A percentile compares a stretch with the other conserved stretches of the same genome.
phyloP scores from a whole-genome alignment of 169 alveolate genomes.

The Plasmodium gaboni region DNA sequence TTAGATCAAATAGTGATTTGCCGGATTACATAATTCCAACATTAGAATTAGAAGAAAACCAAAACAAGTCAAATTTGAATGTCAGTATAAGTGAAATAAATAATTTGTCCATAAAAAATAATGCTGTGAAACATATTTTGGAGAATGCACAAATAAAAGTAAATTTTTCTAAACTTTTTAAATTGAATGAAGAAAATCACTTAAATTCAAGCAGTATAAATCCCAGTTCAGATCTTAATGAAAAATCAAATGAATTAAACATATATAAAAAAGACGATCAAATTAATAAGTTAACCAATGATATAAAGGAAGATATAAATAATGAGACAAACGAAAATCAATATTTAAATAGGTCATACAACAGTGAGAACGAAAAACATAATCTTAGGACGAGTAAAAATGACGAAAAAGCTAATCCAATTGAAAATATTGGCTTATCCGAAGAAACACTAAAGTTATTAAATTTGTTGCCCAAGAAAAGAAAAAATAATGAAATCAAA shows the following conservation, averaged over 20 bases:
- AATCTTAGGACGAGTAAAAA: constrained; percentile 20
- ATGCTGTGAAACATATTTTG: constrained; percentile 23
- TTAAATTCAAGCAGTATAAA: constrained; percentile 11
- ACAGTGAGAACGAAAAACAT: constrained; percentile 17
- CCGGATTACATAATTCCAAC: constrained; percentile 48
- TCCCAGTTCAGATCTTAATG: constrained; percentile 8
- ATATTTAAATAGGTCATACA: not conserved
- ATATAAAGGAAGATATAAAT: not conserved
- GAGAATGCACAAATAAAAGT: constrained; percentile 40
- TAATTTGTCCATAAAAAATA: constrained; percentile 40
- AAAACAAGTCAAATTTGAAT: constrained; percentile 7
- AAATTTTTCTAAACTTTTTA: constrained; percentile 31
- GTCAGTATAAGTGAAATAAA: constrained; percentile 39
- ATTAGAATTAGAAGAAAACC: constrained; percentile 50
- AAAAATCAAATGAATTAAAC: constrained; percentile 29
- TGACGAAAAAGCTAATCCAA: constrained; percentile 41
- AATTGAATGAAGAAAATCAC: constrained; percentile 22
- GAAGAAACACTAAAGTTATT: constrained; percentile 69
- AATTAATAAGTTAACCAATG: not conserved
- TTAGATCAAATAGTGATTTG: constrained; percentile 48
- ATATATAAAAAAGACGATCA: constrained; percentile 30
- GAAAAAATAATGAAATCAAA: constrained; percentile 9
- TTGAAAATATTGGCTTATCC: constrained; percentile 62
- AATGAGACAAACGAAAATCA: not conserved
- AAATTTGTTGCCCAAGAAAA: constrained; percentile 61